Conservation (phyloP, 2,329 filamentous ascomycete species). For the Stagonosporopsis cucurbitacearum region DNA sequence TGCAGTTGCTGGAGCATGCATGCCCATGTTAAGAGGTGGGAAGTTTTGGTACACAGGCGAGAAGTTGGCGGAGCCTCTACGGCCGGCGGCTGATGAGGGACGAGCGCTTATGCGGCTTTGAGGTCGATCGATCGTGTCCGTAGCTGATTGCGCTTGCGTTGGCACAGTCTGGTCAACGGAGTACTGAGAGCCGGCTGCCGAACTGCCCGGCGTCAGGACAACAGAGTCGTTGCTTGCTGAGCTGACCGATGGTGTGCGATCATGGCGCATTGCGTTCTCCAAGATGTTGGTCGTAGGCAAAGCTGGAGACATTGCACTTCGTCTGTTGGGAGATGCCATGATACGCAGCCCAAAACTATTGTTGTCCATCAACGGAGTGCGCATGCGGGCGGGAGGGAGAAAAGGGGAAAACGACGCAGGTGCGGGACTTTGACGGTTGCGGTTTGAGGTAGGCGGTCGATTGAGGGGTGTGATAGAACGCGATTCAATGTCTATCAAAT, state of each 20-base stretch:
- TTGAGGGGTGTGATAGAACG: conserved; percentile 49
- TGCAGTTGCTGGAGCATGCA: conserved; percentile 43
- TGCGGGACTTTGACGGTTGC: conserved; percentile 48
- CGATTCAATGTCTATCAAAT: conserved; percentile 46
- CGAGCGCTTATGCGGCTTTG: conserved; percentile 45
- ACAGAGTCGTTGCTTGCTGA: conserved; percentile 40
- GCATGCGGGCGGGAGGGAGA: conserved; percentile 41
- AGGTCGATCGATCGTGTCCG: conserved; percentile 48
- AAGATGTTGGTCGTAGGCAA: conserved; percentile 22
- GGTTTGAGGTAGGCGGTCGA: conserved; percentile 48
- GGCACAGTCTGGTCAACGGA: conserved; percentile 39
- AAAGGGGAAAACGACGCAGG: conserved; percentile 46
- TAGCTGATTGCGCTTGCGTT: conserved; percentile 33
- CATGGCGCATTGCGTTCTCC: conserved; percentile 24
- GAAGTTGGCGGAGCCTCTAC: conserved; percentile 44
- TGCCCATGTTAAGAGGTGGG: conserved; percentile 38
- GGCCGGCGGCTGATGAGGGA: conserved; percentile 45
- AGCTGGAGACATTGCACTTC: conserved; percentile 33
- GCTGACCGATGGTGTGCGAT: conserved; percentile 37
- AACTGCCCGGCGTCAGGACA: conserved; percentile 39
- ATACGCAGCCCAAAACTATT: conserved; percentile 33
- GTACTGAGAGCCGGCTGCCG: conserved; percentile 36
- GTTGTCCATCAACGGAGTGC: conserved; percentile 45
- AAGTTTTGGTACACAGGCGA: conserved; percentile 39
- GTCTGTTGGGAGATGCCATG: conserved; percentile 41